Evolutionary conservation across 129 eudicot species (phyloP), one percentile per base, ranked within the genome.

Genomic region (Ambrosia trifida): DNA sequence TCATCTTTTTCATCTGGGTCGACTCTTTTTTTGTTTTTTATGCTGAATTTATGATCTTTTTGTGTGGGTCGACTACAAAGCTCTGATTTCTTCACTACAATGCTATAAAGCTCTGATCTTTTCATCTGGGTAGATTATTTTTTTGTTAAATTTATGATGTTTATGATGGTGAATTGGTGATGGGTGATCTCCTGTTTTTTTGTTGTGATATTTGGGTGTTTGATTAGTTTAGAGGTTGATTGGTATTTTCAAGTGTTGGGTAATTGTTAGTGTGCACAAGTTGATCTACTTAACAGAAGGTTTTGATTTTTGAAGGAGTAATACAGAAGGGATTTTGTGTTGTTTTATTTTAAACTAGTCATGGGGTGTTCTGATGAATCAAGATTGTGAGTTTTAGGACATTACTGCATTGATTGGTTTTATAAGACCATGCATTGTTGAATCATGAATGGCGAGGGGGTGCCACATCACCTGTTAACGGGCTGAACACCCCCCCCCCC

Each of bases 191-290:
- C 62, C 9, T 45, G 10, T 56, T 68, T 11, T 68, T 11, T n/a
- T 8, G 18, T 57, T 31, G 32, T 2, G 2, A 53, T 24, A 53
- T 72, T 2, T 66, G 36, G 17, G 31, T 36, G 14, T 58, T n/a
- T 76, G 60, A 14, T 57, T 35, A 32, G 44, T 59, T 54, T 57
- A 58, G 53, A 31, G 3, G 11, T 51, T 46, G 76, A 16, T 69
- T 20, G 61, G 53, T 64, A 69, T 19, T 13, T 40, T 61, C 11
- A 60, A 4, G 18, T 38, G 61, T 60, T 35, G 35, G 76, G n/a
- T 69, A 11, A 69, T 60, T 11, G 18, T 20, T 43, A 28, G 11
- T 19, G 18, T 20, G 54, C 54, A 19, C 6, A 43, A 32, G 67
- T 24, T 70, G 12, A 70, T 52, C 47, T 6, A 36, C 64, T 52